Conservation (phyloP, 352 stramenopile species). For the Phytophthora capsici region DNA sequence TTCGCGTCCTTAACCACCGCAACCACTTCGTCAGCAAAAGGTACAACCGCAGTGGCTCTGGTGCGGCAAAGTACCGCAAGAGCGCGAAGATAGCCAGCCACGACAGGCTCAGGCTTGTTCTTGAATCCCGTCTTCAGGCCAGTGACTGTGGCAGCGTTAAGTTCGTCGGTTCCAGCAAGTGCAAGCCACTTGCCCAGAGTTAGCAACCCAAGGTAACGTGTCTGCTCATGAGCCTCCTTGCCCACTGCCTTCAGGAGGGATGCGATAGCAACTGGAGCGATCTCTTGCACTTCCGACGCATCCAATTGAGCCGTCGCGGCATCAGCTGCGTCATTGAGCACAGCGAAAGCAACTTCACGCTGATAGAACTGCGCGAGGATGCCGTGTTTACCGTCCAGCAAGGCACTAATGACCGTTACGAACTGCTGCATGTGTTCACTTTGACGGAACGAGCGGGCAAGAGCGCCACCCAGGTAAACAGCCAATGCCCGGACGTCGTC, state of each 20-base stretch:
- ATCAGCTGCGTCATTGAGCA: conserved; percentile 69
- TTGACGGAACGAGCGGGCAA: conserved; percentile 59
- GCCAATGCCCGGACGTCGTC: conserved; percentile 73
- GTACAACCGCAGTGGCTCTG: conserved; percentile 30
- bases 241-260: conserved; percentile 73
- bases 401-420: conserved; percentile 54
- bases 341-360: conserved; percentile 74
- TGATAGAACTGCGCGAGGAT: conserved; percentile 91
- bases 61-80: conserved; percentile 55
- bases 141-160: conserved; percentile 48
- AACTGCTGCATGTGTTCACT: conserved; percentile 62
- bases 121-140: conserved; percentile 63
- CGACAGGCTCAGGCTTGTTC: conserved; percentile 76
- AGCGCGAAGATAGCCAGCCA: conserved; percentile 68
- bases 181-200: conserved; percentile 79
- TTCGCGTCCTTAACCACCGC: conserved; percentile 64
- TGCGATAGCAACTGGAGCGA: conserved; percentile 53
- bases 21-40: conserved; percentile 63
- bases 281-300: conserved; percentile 39
- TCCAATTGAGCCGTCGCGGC: conserved; percentile 34
- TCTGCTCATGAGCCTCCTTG: conserved; percentile 87
- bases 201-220: conserved; percentile 73
- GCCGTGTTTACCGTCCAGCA: conserved; percentile 85
- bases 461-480: conserved; percentile 51
- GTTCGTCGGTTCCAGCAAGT: conserved; percentile 52